Evolutionary conservation across 176 grass and related monocot genomes (phyloP), one percentile per base, ranked within the genome.

Genomic region (Aegilops tauschii): DNA sequence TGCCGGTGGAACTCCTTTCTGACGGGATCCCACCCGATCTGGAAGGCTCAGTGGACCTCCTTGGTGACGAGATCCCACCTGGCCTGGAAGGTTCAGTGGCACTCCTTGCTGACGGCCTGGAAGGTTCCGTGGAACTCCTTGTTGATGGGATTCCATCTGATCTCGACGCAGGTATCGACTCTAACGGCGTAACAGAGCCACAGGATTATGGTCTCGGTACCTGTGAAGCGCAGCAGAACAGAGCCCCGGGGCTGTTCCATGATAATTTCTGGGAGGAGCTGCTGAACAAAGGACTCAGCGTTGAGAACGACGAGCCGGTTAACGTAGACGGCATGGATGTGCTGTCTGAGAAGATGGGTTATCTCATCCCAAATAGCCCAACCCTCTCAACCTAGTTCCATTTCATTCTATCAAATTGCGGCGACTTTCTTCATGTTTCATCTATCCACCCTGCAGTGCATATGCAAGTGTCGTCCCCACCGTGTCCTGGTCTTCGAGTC

Each of bases 201-300:
- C 74, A 84, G 10, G 79, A 56, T 14, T 44, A 71, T 31, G 78
- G 82, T 65, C 70, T 83, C 5, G 80, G 84, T 17, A 25, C 54
- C 21, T 70, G 54, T 28, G 83, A 73, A 29, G 56, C 50, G 37
- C 78, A 63, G 78, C 81, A 86, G 32, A 69, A 81, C 11, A 30
- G 81, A 39, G 73, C 72, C 23, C 83, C 83, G 47, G 90, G 82
- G 27, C 80, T 94, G 44, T 79, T 94, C 47, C 93, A 90, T 21
- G 87, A 91, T 32, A 81, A 96, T 59, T 98, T 98, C 65, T 98
- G 93, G 96, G 88, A 90, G 84, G 88, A 93, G 39, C 69, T 98
- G 78, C 59, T 98, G 27, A 94, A 88, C 1, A 82, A 90, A 91
- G 90, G 84, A 40, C 40, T 88, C 39, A 36, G 44, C 4, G 86